A percentile compares a stretch with the other conserved stretches of the same genome.
Conservation (phyloP, 1,284 basidiomycete species). For the Apiotrichum akiyoshidainum region DNA sequence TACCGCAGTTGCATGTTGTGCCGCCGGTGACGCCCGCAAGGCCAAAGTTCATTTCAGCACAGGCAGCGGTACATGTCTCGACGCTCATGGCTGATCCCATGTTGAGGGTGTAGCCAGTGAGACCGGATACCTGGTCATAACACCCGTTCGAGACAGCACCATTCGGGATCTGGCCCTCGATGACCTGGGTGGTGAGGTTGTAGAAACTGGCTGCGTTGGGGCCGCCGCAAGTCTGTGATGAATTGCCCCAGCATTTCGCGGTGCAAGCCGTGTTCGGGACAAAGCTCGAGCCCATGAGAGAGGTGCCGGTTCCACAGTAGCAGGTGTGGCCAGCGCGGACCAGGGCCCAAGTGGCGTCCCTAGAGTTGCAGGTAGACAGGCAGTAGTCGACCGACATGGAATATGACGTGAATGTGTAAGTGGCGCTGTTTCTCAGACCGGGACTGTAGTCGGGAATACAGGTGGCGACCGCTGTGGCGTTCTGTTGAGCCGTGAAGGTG, state of each 20-base stretch:
- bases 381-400: constrained; percentile 26
- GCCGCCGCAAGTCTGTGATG: constrained; percentile 18
- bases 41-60: constrained; percentile 19
- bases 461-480: constrained; percentile 13
- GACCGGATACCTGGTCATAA: constrained; percentile 8
- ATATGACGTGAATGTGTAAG: constrained; percentile 19
- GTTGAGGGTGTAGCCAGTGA: constrained; percentile 12
- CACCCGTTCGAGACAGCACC: constrained; percentile 19
- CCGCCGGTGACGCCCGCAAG: constrained; percentile 24
- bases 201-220: neutral
- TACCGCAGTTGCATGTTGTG: constrained; percentile 27
- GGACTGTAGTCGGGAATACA: constrained; percentile 30
- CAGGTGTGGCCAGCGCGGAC: constrained; percentile 2
- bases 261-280: constrained; percentile 15
- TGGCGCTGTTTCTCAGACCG: constrained; percentile 12
- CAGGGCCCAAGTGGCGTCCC: neutral
- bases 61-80: constrained; percentile 13
- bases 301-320: constrained; percentile 4
- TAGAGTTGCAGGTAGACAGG: constrained; percentile 17
- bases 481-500: neutral
- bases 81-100: constrained; percentile 11
- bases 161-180: constrained; percentile 4
- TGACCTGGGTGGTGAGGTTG: constrained; percentile 1
- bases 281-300: neutral
- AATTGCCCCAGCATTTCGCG: constrained; percentile 11